These are phyloP conservation scores for Mucor saturninus DNA, from an alignment of 371 early-diverging fungal species.

Conservation along the genomic window DNA sequence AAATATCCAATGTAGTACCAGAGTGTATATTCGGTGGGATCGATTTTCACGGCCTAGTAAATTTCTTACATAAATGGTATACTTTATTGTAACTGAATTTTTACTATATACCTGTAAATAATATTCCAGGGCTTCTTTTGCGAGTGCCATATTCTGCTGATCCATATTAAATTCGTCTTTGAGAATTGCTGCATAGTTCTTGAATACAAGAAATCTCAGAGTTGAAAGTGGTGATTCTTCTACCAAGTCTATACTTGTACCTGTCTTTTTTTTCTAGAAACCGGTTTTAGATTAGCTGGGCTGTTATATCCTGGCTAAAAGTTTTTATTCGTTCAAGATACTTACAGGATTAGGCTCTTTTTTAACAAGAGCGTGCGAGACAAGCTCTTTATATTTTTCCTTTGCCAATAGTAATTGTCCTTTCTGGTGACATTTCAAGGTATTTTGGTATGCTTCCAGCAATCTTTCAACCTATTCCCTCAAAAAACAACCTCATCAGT, in stretches of 20 bases:
- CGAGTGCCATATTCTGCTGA: constrained; percentile 21
- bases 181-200: constrained; percentile 64
- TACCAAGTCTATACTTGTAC: constrained; percentile 4
- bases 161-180: constrained; percentile 42
- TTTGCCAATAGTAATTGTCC: constrained; percentile 48
- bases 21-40: constrained; percentile 57
- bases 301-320: background rate
- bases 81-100: background rate
- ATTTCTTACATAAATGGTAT: background rate
- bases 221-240: constrained; percentile 27
- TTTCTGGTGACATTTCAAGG: constrained; percentile 55
- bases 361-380: constrained; percentile 50
- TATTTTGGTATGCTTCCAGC: constrained; percentile 52
- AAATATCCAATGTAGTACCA: constrained; percentile 62
- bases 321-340: background rate
- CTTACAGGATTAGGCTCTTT: constrained; percentile 41
- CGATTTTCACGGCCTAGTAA: constrained; percentile 50
- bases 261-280: constrained; percentile 12
- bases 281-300: background rate
- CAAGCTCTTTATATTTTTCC: constrained; percentile 46
- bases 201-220: constrained; percentile 61
- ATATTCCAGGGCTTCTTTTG: constrained; percentile 49
- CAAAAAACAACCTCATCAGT: background rate
- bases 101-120: constrained; percentile 43
- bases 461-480: constrained; percentile 52